These are phyloP conservation scores for Castanopsis chinensis DNA, from an alignment of 306 rosid species.

Conservation along the genomic window DNA sequence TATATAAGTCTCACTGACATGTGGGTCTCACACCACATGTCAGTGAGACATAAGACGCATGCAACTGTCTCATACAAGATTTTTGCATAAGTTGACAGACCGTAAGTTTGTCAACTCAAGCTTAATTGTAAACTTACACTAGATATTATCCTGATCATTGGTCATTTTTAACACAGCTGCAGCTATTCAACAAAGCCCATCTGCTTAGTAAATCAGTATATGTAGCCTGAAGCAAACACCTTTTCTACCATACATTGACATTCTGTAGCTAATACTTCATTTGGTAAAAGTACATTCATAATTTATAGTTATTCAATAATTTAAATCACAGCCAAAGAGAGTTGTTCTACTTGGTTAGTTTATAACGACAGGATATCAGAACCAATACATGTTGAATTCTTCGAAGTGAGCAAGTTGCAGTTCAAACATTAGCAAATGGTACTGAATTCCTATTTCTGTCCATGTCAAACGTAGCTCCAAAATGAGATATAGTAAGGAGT, in stretches of 20 bases:
- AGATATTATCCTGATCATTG: no score
- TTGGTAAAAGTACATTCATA: neutral
- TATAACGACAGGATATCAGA: neutral
- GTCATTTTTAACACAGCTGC: no score
- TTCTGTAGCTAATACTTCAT: neutral
- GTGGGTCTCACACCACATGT: no score
- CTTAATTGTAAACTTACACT: no score
- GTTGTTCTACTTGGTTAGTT: neutral
- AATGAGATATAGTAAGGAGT: slow-evolving; percentile 35
- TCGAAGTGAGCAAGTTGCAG: slow-evolving; percentile 15
- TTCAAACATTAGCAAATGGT: slow-evolving; percentile 40
- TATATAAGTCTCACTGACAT: no score
- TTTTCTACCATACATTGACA: neutral
- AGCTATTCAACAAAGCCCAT: no score
- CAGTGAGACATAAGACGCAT: no score
- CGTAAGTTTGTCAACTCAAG: no score
- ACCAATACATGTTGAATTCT: slow-evolving; percentile 8
- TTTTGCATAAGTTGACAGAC: no score
- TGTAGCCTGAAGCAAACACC: neutral
- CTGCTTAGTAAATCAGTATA: neutral
- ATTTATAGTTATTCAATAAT: no score
- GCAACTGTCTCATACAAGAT: no score
- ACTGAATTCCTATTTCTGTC: slow-evolving; percentile 33
- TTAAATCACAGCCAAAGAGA: neutral
- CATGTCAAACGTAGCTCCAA: slow-evolving; percentile 20